These are phyloP conservation scores for Candida tallmaniae DNA, from an alignment of 805 yeast species.

Conservation along the genomic window DNA sequence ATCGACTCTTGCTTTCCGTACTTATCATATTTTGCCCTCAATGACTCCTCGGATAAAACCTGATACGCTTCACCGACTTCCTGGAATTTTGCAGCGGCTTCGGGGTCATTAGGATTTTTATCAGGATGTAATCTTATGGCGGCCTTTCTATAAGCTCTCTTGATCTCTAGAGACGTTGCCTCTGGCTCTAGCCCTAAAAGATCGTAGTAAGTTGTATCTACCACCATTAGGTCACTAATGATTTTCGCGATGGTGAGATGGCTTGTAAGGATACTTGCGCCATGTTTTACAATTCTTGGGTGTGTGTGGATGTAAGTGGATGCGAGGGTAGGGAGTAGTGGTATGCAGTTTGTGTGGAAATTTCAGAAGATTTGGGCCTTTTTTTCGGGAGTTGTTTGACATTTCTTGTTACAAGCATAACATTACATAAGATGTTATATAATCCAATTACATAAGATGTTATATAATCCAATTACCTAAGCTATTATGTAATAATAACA, in stretches of 20 bases:
- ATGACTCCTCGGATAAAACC: conserved; percentile 60
- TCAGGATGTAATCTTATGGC: conserved; percentile 43
- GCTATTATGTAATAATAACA: too few species aligned
- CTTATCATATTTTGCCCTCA: conserved; percentile 67
- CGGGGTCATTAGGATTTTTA: conserved; percentile 43
- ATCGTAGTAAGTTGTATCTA: conserved; percentile 41
- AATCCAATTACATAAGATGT: too few species aligned
- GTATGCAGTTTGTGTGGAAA: too few species aligned
- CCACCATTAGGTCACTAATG: conserved; percentile 33
- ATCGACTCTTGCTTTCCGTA: conserved; percentile 70
- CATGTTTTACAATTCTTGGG: too few species aligned
- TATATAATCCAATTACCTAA: too few species aligned
- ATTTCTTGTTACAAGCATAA: too few species aligned
- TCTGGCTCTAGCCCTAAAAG: conserved; percentile 27
- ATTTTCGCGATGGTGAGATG: neutral
- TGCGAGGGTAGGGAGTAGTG: too few species aligned
- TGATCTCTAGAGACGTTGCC: conserved; percentile 41
- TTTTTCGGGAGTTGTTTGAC: too few species aligned
- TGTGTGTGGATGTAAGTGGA: too few species aligned
- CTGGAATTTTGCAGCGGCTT: conserved; percentile 41
- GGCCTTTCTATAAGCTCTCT: conserved; percentile 42
- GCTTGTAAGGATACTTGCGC: neutral
- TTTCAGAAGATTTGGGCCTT: too few species aligned
- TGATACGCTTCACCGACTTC: conserved; percentile 70
- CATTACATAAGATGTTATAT: too few species aligned